Conservation (phyloP, 208 protist genomes). For the Crithidia acanthocephali region DNA sequence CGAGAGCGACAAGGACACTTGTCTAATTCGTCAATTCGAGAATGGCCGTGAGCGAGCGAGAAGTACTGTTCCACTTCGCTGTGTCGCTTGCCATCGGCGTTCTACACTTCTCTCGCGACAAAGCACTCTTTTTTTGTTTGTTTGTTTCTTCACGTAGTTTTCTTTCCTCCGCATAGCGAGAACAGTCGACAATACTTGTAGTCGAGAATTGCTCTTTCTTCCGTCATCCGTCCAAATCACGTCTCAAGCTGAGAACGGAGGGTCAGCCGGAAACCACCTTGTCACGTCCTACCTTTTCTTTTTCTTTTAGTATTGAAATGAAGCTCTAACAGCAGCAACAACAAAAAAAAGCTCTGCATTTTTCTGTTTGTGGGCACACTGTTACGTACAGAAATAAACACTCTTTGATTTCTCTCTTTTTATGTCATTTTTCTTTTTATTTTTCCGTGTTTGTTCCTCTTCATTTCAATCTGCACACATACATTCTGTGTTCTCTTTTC, state of each 20-base stretch:
- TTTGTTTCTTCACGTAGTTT: background rate
- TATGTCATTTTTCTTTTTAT: slow-evolving; percentile 8
- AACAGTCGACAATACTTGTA: no score
- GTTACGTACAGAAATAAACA: background rate
- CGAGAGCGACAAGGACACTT: background rate
- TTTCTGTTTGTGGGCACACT: background rate
- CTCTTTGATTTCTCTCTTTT: slow-evolving; percentile 10
- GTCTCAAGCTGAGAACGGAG: no score
- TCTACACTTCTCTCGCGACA: slow-evolving; percentile 6
- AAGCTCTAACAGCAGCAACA: no score
- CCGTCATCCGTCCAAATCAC: no score
- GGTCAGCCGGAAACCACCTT: no score
- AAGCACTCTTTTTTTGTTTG: slow-evolving; percentile 2
- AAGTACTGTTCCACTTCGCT: slow-evolving; percentile 10
- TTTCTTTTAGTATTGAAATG: no score
- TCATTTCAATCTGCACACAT: background rate
- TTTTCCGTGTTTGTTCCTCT: slow-evolving; percentile 2
- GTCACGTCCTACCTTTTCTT: no score
- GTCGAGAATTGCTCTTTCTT: no score
- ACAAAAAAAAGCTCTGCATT: no score
- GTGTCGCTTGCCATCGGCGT: background rate
- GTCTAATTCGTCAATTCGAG: background rate
- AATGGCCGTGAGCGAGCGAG: background rate
- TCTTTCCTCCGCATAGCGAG: no score
- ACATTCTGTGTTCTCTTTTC: slow-evolving; percentile 5